These are phyloP conservation scores for Amaranthus cruentus DNA, from an alignment of 148 eudicot genomes.

Conservation along the genomic window DNA sequence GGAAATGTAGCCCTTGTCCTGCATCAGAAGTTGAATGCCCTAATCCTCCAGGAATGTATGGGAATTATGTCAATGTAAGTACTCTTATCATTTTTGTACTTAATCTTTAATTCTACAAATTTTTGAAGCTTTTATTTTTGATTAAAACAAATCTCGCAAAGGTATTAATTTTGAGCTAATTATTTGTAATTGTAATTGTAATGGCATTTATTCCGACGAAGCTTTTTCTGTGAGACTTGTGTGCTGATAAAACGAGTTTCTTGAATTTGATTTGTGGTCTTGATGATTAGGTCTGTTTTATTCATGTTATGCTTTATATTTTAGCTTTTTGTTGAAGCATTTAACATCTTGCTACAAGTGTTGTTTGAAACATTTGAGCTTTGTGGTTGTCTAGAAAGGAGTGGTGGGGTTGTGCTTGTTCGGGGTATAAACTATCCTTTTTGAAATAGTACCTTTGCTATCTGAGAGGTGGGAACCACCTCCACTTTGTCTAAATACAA, in stretches of 20 bases:
- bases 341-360: too few species aligned
- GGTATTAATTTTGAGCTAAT: neutral
- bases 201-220: neutral
- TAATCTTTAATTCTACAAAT: neutral
- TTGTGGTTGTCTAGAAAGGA: too few species aligned
- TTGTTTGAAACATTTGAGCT: too few species aligned
- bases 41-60: conserved; percentile 93
- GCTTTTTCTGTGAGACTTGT: neutral
- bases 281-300: neutral
- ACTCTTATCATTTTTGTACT: neutral
- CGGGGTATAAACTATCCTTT: too few species aligned
- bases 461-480: too few species aligned
- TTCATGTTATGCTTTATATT: too few species aligned
- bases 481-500: too few species aligned
- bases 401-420: too few species aligned
- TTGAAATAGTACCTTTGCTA: too few species aligned
- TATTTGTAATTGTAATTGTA: neutral
- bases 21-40: conserved; percentile 84
- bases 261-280: neutral
- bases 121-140: neutral
- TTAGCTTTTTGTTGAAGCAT: too few species aligned
- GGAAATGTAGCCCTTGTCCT: conserved; percentile 90
- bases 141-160: neutral
- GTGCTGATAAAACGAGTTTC: neutral
- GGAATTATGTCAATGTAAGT: conserved; percentile 96